These are phyloP conservation scores for Capsella bursapastoris DNA, from an alignment of 345 rosid genomes.

Conservation along the genomic window DNA sequence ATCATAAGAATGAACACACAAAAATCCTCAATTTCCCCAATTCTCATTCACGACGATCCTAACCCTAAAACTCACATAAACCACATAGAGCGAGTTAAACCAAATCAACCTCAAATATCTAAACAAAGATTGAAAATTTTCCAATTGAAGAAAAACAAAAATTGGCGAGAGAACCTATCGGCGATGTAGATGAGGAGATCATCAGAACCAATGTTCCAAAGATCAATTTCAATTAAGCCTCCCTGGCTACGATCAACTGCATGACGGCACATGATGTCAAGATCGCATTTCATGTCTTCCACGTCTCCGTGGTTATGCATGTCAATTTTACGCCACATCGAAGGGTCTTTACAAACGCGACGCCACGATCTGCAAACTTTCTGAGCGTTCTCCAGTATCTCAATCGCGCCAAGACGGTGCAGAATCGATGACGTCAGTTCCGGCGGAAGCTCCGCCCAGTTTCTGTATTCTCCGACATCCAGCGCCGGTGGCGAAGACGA, in stretches of 20 bases:
- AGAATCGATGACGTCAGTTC: conserved; percentile 58
- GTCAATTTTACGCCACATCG: conserved; percentile 57
- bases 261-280: conserved; percentile 41
- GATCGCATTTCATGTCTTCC: background rate
- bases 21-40: background rate
- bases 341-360: conserved; percentile 53
- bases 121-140: background rate
- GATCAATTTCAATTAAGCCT: conserved; percentile 45
- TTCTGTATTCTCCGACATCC: conserved; percentile 3
- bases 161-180: conserved; percentile 39
- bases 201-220: conserved; percentile 50
- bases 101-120: background rate
- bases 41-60: background rate
- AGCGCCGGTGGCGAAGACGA: background rate
- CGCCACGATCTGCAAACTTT: conserved; percentile 64
- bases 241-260: conserved; percentile 70
- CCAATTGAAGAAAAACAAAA: background rate
- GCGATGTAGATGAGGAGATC: conserved; percentile 56
- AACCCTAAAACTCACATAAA: background rate
- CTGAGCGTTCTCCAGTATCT: conserved; percentile 50
- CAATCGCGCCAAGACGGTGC: conserved; percentile 46
- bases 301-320: conserved; percentile 8
- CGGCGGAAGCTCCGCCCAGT: conserved; percentile 63
- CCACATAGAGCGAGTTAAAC: background rate
- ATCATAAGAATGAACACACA: background rate